Percentiles rank a stretch among this genome's conserved stretches.
Conservation (phyloP, 345 rosid genomes). For the Syzygium aromaticum region DNA sequence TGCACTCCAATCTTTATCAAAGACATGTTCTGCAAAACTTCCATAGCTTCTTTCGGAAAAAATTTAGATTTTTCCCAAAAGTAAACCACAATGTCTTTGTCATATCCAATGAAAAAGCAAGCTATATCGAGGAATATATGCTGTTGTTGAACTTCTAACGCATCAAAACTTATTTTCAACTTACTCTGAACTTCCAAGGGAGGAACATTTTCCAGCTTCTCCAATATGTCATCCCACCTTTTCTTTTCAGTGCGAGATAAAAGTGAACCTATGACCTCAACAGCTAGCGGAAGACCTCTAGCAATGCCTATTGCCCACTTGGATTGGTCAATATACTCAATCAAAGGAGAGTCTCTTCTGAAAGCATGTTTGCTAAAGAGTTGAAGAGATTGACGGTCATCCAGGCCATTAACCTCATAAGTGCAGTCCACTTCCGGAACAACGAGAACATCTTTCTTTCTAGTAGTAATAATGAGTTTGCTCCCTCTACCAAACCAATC, state of each 20-base stretch:
- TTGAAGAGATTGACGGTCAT: neutral
- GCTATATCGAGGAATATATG: slow-evolving; percentile 2
- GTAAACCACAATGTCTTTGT: neutral
- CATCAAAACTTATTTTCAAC: neutral
- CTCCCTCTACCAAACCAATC: neutral
- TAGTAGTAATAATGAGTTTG: neutral
- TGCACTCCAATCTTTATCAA: neutral
- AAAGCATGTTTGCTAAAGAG: neutral
- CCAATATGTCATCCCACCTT: neutral
- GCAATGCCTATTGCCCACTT: neutral
- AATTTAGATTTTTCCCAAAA: neutral
- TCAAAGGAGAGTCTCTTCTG: neutral
- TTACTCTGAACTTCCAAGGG: neutral
- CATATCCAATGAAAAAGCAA: neutral
- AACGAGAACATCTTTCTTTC: neutral
- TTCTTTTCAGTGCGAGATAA: neutral
- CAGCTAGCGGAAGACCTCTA: neutral
- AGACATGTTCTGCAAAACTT: neutral
- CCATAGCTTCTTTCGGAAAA: neutral
- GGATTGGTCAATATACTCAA: neutral
- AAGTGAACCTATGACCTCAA: neutral
- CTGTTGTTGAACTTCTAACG: neutral
- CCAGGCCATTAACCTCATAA: neutral
- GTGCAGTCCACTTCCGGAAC: no score
- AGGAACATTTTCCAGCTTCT: neutral